Conservation (phyloP, 495 filamentous ascomycete genomes). For the Astrocystis sublimbata region DNA sequence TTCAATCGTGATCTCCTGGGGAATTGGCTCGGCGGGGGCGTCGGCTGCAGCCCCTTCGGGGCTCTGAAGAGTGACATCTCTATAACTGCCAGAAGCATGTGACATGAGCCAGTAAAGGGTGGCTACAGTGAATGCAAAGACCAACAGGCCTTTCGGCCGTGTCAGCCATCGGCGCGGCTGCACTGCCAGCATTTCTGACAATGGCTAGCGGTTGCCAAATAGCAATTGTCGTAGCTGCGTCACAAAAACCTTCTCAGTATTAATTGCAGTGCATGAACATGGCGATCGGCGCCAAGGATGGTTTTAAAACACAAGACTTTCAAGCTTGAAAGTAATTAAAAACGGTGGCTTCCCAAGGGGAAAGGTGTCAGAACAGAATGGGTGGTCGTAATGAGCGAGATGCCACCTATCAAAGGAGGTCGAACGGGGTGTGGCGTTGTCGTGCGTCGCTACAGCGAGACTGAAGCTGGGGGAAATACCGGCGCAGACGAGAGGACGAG, state of each 20-base stretch:
- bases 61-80: background rate
- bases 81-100: slow-evolving; percentile 18
- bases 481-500: background rate
- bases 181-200: slow-evolving; percentile 34
- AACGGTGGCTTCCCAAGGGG: background rate
- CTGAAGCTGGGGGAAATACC: background rate
- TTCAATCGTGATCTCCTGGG: background rate
- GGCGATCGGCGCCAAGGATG: background rate
- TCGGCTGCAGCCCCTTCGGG: background rate
- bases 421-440: background rate
- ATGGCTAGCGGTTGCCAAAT: background rate
- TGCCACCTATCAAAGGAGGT: slow-evolving; percentile 18
- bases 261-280: background rate
- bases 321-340: background rate
- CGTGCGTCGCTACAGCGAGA: background rate
- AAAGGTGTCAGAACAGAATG: background rate
- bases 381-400: slow-evolving; percentile 10
- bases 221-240: background rate
- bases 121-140: slow-evolving; percentile 29
- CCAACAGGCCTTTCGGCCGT: slow-evolving; percentile 45
- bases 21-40: background rate
- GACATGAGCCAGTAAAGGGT: slow-evolving; percentile 37
- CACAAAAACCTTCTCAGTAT: background rate
- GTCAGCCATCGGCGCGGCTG: slow-evolving; percentile 52
- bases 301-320: background rate